Base-by-base conservation (phyloP, 2,329 filamentous ascomycete species). In the Aspergillus aculeatus region DNA sequence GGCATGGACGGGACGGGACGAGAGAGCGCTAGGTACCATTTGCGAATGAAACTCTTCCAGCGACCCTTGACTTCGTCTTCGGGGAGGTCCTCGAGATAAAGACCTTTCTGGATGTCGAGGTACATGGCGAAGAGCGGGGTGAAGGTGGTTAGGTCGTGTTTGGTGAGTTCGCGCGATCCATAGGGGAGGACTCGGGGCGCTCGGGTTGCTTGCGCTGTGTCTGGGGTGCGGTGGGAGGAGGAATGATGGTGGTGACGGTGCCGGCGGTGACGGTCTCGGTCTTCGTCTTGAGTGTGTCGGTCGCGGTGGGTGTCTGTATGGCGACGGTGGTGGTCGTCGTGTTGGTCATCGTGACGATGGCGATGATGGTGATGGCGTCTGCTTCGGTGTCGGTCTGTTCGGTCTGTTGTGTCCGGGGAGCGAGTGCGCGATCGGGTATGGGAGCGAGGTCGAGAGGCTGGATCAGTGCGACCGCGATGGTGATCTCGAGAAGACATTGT, bases 21-120 rank as follows among this genome's bases (percentile, higher is more conserved):
- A 60, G 41, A 56, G 50, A 50, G 32, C 14, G 32, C 32, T 35
- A 35, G 31, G 62, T 83, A 89, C 94, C 95, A 99, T 81, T 92
- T 94, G 4, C 84, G 82, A 12, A 94, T 75, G 69, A 98, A 99
- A 73, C 92, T 94, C 82, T 96, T 96, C 92, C 94, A 99, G 57
- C 94, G 82, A 1, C 93, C 92, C 64, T 83, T 89, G 0, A 87
- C 77, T 73, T 97, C 93, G n/a, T 84, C 83, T 63, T 91, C 88
- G 58, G 86, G 84, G 66, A 98, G 80, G 10, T 85, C 83, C 19
- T 87, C 82, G 1, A 96, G 78, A 56, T 88, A 78, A 47, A 90
- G 83, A 44, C 86, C 82, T 77, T 97, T 97, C 75, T 98, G 94
- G 35, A 96, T 84, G 67, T 93, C 90, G 26, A 98, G 83, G 68